phyloP scores from a whole-genome alignment of 768 basidiomycete genomes.

The Lactarius deliciosus region DNA sequence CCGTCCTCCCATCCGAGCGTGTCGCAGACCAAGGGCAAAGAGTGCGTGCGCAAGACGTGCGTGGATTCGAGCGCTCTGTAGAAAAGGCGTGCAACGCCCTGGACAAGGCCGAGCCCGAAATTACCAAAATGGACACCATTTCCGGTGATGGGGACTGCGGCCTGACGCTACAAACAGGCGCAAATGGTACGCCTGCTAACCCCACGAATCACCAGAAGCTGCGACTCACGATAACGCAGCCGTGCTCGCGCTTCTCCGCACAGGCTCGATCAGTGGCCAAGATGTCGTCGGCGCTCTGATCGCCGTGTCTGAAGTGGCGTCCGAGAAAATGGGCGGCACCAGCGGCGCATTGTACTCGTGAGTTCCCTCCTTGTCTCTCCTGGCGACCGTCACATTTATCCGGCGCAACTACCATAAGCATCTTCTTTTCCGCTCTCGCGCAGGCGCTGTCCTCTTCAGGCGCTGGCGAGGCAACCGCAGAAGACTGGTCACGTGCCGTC shows the following conservation, averaged over 20 bases:
- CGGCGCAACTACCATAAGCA: slow-evolving; percentile 45
- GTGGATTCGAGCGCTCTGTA: slow-evolving; percentile 55
- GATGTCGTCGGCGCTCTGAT: slow-evolving; percentile 67
- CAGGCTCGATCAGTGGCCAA: slow-evolving; percentile 56
- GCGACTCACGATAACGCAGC: slow-evolving; percentile 39
- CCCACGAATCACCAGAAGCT: slow-evolving; percentile 21
- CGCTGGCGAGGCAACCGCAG: slow-evolving; percentile 43
- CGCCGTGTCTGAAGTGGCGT: slow-evolving; percentile 68
- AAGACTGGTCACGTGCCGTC: slow-evolving; percentile 63
- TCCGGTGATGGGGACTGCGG: slow-evolving; percentile 89
- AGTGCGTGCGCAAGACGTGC: slow-evolving; percentile 45
- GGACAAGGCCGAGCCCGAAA: slow-evolving; percentile 79
- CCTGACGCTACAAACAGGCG: slow-evolving; percentile 70
- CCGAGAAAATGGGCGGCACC: slow-evolving; percentile 89
- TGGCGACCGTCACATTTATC: not conserved
- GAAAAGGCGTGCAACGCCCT: slow-evolving; percentile 62
- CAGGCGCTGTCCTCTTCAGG: slow-evolving; percentile 57
- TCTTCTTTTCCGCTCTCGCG: slow-evolving; percentile 87
- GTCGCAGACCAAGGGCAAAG: slow-evolving; percentile 6
- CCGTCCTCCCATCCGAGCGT: slow-evolving; percentile 21
- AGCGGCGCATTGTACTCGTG: slow-evolving; percentile 90
- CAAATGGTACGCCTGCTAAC: slow-evolving; percentile 50
- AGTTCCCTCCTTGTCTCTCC: slow-evolving; percentile 35
- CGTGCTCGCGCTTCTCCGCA: slow-evolving; percentile 56
- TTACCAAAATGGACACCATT: slow-evolving; percentile 88